phyloP scores from a whole-genome alignment of 352 stramenopile species.

The Globisporangium abappressorium region DNA sequence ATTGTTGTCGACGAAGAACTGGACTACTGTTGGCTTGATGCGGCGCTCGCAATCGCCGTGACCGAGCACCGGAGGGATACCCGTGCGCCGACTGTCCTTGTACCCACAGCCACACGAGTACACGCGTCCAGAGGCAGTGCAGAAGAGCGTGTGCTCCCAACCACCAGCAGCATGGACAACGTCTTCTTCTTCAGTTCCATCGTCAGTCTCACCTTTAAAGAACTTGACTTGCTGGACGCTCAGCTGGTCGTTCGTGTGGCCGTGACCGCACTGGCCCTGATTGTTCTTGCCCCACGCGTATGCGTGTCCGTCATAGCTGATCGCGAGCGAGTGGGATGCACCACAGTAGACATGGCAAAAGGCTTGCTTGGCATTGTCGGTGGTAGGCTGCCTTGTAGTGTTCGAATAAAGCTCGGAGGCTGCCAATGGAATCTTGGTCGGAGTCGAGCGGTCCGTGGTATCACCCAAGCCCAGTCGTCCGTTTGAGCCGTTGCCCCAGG shows the following conservation, averaged over 20 bases:
- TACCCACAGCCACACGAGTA: slow-evolving; percentile 81
- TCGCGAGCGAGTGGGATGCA: slow-evolving; percentile 70
- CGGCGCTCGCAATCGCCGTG: slow-evolving; percentile 69
- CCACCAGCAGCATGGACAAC: slow-evolving; percentile 59
- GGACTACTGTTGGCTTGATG: slow-evolving; percentile 53
- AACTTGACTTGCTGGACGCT: slow-evolving; percentile 47
- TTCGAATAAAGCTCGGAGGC: background rate
- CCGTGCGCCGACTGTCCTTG: slow-evolving; percentile 78
- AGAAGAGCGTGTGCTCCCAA: slow-evolving; percentile 85
- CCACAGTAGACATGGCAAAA: slow-evolving; percentile 64
- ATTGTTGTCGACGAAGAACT: slow-evolving; percentile 43
- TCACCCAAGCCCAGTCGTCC: slow-evolving; percentile 78
- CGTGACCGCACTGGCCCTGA: slow-evolving; percentile 79
- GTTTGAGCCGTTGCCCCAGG: slow-evolving; percentile 86
- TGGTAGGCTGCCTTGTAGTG: background rate
- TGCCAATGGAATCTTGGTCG: slow-evolving; percentile 23
- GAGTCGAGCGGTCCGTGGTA: slow-evolving; percentile 60
- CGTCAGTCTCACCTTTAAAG: slow-evolving; percentile 46
- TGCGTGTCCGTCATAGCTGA: slow-evolving; percentile 47
- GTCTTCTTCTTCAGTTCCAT: slow-evolving; percentile 20
- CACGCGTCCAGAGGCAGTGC: slow-evolving; percentile 51
- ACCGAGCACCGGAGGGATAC: slow-evolving; percentile 77
- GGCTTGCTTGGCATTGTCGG: background rate
- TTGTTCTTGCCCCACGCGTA: slow-evolving; percentile 87
- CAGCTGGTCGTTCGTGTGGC: slow-evolving; percentile 72